Conservation (phyloP, 805 yeast species). For the Grigorovia humatica region DNA sequence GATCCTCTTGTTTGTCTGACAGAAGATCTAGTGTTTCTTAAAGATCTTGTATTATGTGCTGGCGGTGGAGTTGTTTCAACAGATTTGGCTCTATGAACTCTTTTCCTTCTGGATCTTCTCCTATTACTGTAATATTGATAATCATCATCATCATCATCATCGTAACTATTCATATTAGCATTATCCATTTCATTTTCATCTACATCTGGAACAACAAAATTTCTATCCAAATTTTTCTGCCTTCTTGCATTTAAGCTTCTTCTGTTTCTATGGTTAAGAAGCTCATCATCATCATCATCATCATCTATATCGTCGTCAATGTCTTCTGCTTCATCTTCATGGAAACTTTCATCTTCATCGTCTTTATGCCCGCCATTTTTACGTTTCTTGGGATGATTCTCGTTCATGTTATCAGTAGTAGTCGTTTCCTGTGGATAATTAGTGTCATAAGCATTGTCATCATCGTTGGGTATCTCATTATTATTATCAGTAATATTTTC, state of each 20-base stretch:
- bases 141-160: conserved; percentile 15
- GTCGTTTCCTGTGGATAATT: conserved; percentile 1
- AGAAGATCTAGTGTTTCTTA: background rate
- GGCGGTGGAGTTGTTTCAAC: conserved; percentile 1
- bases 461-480: conserved; percentile 12
- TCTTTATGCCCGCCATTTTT: conserved; percentile 7
- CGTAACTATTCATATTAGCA: conserved; percentile 6
- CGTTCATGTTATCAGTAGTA: background rate
- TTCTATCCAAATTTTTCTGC: conserved; percentile 12
- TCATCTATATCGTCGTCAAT: conserved; percentile 30
- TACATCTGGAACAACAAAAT: conserved; percentile 24
- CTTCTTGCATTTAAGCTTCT: conserved; percentile 3
- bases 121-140: conserved; percentile 6
- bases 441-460: conserved; percentile 5
- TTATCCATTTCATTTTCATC: conserved; percentile 23
- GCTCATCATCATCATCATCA: conserved; percentile 30
- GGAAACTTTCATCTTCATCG: conserved; percentile 27
- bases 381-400: conserved; percentile 1
- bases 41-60: background rate
- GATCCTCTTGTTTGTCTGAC: background rate
- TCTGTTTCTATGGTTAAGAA: conserved; percentile 5
- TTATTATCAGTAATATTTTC: conserved; percentile 4
- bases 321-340: conserved; percentile 25
- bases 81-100: background rate
- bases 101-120: conserved; percentile 7